Base-by-base conservation (phyloP, 2,329 filamentous ascomycete species). In the Leptoxyphium fumago region DNA sequence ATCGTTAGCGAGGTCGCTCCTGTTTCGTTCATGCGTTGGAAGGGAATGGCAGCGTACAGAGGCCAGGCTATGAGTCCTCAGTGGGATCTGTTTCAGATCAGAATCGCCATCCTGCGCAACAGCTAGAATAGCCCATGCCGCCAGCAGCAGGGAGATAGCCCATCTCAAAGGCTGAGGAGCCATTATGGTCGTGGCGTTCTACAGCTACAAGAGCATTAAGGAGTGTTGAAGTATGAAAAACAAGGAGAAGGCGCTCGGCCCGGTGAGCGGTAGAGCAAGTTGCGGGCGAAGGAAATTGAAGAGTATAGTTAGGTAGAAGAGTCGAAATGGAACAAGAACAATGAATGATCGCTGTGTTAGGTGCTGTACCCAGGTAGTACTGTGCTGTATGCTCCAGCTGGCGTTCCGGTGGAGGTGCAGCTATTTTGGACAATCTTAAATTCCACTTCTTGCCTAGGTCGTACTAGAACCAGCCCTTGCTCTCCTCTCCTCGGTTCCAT, bases 51-150 rank as follows among this genome's bases (percentile, higher is more conserved):
- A 36, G 47, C 52, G 30, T 47, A 61, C 59, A 28, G 50, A 44
- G 21, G 51, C 44, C 41, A 62, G 43, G 39, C 55, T 61, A 38
- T 63, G 60, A 40, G 60, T 63, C 39, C 60, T 54, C 36, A 63
- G 48, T 41, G 53, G 52, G 43, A 63, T 59, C 29, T 56, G 54
- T 48, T 60, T 60, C 40, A 62, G 52, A 42, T 62, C 57, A 5
- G 55, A 55, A 29, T 42, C 46, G 2, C 40, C 38, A 39, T 54
- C 52, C 18, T 54, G 48, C 4, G 49, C 52, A 38, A 42, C 26
- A 10, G 39, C 45, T 28, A 42, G 45, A 14, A 39, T 44, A 49
- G 43, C n/a, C 53, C 53, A 61, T 53, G 53, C 51, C 44, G 57
- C 56, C 52, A 61, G 57, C 53, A 58, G 52, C 50, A 58, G 40